A percentile compares a stretch with the other conserved stretches of the same genome.
Conservation (phyloP, 306 rosid genomes). For the Albizia julibrissin region DNA sequence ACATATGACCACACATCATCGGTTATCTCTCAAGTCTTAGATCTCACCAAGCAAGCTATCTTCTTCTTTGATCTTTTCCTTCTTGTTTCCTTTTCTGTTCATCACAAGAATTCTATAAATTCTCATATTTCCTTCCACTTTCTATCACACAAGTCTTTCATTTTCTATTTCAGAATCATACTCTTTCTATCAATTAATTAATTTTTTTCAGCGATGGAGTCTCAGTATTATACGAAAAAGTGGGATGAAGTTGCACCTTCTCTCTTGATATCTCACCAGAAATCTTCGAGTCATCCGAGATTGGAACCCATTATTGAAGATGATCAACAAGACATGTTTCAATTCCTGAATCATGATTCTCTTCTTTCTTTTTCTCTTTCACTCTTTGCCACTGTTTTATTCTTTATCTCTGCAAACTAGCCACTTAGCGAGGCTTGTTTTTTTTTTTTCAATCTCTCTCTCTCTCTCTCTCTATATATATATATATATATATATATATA, state of each 20-base stretch:
- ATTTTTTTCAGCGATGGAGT: background rate
- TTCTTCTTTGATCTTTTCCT: background rate
- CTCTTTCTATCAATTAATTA: background rate
- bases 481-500: too few relatives aligned
- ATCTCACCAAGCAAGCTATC: background rate
- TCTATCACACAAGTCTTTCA: background rate
- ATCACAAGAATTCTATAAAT: background rate
- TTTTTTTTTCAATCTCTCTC: background rate
- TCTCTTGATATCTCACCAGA: conserved; percentile 3
- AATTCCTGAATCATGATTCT: conserved; percentile 25
- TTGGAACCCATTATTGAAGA: conserved; percentile 38
- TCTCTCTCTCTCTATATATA: too few relatives aligned
- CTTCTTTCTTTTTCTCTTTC: conserved; percentile 23
- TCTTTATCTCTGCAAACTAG: background rate
- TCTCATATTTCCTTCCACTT: background rate
- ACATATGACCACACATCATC: background rate
- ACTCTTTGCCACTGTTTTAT: conserved; percentile 20
- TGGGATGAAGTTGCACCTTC: conserved; percentile 40
- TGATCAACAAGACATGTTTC: conserved; percentile 24
- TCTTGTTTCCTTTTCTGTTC: background rate
- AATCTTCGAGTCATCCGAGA: conserved; percentile 14
- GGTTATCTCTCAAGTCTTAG: background rate
- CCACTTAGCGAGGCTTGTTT: background rate
- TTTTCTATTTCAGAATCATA: background rate
- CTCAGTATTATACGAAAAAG: background rate